Base-by-base conservation (phyloP, 2,329 filamentous ascomycete genomes). In the Fusarium citri region DNA sequence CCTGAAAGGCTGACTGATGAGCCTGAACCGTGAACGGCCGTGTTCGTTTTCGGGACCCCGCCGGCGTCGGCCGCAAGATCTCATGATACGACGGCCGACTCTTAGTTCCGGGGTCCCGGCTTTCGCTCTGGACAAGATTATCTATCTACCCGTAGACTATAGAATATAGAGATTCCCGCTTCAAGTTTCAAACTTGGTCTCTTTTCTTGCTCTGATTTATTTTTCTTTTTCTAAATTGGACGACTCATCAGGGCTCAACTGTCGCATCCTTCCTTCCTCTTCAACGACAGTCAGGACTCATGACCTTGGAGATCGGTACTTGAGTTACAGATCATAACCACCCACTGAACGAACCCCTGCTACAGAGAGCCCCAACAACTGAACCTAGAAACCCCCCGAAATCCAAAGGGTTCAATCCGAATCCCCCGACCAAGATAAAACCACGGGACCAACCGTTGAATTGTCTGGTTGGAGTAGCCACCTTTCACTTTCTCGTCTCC, bases 41-140 rank as follows among this genome's bases (percentile, higher is more conserved):
- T 74, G 66, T 73, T 74, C 72, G 70, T 72, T 74, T 71, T 75
- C 72, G 72, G 72, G 65, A 74, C 51, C 63, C 63, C 48, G 50
- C 53, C 64, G 63, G 41, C 30, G 34, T 48, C 45, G 53, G 46
- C 49, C 60, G 56, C 40, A 20, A 64, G 58, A 42, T 55, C 51
- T 71, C 59, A 68, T 72, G 64, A 63, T 60, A 71, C 66, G 53
- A 64, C 57, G 34, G 45, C 49, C 42, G 58, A 55, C 34, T 62
- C 57, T 56, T 57, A 53, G 47, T 49, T 46, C 47, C 48, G 34
- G 45, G 55, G 11, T 34, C 51, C 40, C 26, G 50, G 57, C 40
- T 47, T 47, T 66, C 16, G 20, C 42, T 46, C 25, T 45, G 37
- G 23, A 64, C n/a, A 41, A 26, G 20, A 23, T 16, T 2, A 43